Base-by-base conservation (phyloP, 371 early-diverging fungal genomes). In the Mucor irregularis region DNA sequence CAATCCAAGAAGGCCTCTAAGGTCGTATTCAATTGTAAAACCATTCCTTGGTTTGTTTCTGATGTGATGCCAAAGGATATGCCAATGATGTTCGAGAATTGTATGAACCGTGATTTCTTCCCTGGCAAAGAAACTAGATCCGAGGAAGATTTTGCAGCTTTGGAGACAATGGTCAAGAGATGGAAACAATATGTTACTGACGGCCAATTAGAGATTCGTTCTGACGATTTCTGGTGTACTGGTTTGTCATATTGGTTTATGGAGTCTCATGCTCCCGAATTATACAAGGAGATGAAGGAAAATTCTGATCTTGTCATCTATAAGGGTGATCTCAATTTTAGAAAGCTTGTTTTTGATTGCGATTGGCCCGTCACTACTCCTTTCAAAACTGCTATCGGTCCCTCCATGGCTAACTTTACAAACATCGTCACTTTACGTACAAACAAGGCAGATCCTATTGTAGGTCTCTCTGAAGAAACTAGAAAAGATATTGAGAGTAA, bases 311-410 rank as follows among this genome's bases (percentile, higher is more conserved):
- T 94, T 21, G 76, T 91, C 30, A 80, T 98, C 14, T 96, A 93
- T 67, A 98, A 98, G 69, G 98, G 98, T 28, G 98, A 98, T 62
- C 66, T 98, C 61, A 98, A 98, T 77, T 98, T 91, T 69, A 83
- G 98, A 54, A 98, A 98, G 66, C 75, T 95, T 16, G 86, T 90
- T 4, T 92, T 91, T 72, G 96, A 96, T 61, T 88, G 90, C 65
- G 75, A 86, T 25, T 96, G 94, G 92, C 84, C 86, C 0, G 73
- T 82, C 0, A 85, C 87, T 0, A 94, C 93, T 2, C 83, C 91
- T 2, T 95, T 98, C 63, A 64, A 46, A 25, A 81, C 84, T 9
- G 95, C 95, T 0, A 86, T 95, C 53, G 97, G 97, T 0, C 80
- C 85, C 3, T 62, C 86, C 29, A 66, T 79, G 40, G 81, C 73